Base-by-base conservation (phyloP, 768 basidiomycete species). In the Termitomyces heimii region DNA sequence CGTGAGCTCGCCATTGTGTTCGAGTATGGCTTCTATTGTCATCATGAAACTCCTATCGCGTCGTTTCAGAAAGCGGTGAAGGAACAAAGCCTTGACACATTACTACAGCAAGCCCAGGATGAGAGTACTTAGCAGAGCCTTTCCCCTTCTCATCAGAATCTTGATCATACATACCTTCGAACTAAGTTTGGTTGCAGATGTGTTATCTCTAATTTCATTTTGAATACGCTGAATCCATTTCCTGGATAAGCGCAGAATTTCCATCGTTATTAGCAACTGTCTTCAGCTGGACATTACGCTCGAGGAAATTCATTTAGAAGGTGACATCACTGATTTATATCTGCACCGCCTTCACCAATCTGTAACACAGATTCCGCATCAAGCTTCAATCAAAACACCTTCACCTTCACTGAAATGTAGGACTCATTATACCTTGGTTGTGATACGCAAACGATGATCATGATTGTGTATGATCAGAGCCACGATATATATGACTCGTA, bases 1-100 rank as follows among this genome's bases (percentile, higher is more conserved):
- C 98, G 95, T 61, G 49, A 78, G 78, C 60, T 98, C 84, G 84
- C 59, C 74, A 71, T 4, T 97, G 94, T 68, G 81, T 97, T 6
- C 84, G 89, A 78, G 95, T 94, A 56, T 44, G 86, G 20, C 37
- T 37, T 16, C 18, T 18, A 18, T 10, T 10, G 20, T 6, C 7
- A 18, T n/a, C 14, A 28, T 35, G 18, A 44, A 26, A 45, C 34
- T 42, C 6, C 6, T 10, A 34, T 29, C 50, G 20, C 26, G 9
- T 26, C 29, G 39, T 34, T 24, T 45, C 48, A 94, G 93, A 85
- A 80, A 72, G 93, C 93, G 1, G 82, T 89, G 32, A 85, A 83
- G 65, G 86, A 87, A 14, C 88, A 86, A 62, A 89, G 86, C 7
- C 75, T 97, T 14, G 84, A 86, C 16, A 80, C 80, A 1, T 70